Evolutionary conservation across 371 early-diverging fungal genomes (phyloP).

Genomic region (Lichtheimia hyalospora): DNA sequence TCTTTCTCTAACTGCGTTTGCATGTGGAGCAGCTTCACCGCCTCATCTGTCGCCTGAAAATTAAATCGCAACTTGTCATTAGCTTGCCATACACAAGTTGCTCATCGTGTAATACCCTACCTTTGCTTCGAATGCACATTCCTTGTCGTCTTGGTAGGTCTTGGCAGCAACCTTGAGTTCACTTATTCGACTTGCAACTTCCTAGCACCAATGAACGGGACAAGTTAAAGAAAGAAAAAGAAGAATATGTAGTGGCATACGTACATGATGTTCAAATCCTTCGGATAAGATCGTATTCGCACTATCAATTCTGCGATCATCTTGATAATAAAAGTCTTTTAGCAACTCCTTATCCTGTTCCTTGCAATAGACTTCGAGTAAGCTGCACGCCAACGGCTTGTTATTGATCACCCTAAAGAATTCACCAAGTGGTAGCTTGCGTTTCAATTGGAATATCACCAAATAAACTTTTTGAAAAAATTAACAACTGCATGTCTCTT

Average conservation of each 20-base stretch:
- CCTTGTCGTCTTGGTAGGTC: constrained; percentile 74
- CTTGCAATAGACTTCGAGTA: constrained; percentile 83
- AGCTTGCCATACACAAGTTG: no score
- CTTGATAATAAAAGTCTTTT: constrained; percentile 94
- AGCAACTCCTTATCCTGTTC: constrained; percentile 77
- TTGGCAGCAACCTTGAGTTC: constrained; percentile 71
- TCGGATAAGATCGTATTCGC: constrained; percentile 67
- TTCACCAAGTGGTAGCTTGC: constrained; percentile 80
- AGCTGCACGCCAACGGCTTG: constrained; percentile 77
- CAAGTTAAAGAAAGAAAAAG: not conserved
- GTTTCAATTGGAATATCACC: constrained; percentile 85
- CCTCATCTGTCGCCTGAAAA: constrained; percentile 71
- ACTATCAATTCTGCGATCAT: constrained; percentile 78
- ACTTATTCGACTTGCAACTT: constrained; percentile 58
- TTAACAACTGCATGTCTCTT: not conserved
- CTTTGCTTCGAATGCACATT: constrained; percentile 72
- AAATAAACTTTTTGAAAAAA: constrained; percentile 71
- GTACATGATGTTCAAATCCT: constrained; percentile 59
- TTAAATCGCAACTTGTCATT: not conserved
- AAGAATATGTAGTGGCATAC: not conserved
- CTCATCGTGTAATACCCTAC: constrained; percentile 26
- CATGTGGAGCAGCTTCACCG: constrained; percentile 69
- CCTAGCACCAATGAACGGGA: constrained; percentile 27
- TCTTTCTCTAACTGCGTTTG: constrained; percentile 80
- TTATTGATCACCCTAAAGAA: constrained; percentile 87